Conservation (phyloP, 257 asterid genomes). For the Cruciata laevipes region DNA sequence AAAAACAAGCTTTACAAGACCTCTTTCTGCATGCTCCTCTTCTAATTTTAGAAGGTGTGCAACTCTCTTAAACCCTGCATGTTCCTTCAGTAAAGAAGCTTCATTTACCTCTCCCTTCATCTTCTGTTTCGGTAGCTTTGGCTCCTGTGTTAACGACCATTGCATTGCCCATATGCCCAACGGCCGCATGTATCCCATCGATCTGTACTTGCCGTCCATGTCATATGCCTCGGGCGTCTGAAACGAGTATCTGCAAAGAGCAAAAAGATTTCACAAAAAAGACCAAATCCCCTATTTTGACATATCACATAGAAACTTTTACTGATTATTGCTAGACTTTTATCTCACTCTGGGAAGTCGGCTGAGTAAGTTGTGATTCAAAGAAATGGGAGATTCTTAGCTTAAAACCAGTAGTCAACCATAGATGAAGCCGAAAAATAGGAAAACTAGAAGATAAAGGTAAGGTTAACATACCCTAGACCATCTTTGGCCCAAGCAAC, state of each 20-base stretch:
- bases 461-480: constrained; percentile 51
- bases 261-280: background rate
- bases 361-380: too few species aligned
- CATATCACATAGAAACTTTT: background rate
- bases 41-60: constrained; percentile 67
- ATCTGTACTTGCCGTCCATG: constrained; percentile 63
- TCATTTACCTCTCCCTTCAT: constrained; percentile 37
- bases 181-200: constrained; percentile 87
- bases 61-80: constrained; percentile 63
- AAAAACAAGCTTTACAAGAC: constrained; percentile 62
- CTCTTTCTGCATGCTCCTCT: constrained; percentile 56
- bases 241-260: constrained; percentile 56
- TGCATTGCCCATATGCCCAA: constrained; percentile 98
- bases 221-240: constrained; percentile 92
- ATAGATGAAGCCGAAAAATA: background rate
- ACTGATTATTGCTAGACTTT: too few species aligned
- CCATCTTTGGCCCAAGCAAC: constrained; percentile 83
- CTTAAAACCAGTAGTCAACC: background rate
- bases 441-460: background rate
- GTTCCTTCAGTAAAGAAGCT: constrained; percentile 59
- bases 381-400: too few species aligned
- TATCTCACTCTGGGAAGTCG: too few species aligned
- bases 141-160: constrained; percentile 67
- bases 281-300: background rate
- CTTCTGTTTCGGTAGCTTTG: constrained; percentile 34